Evolutionary conservation across 176 grass and related monocot species (phyloP).

Genomic region (Triticum dicoccoides): DNA sequence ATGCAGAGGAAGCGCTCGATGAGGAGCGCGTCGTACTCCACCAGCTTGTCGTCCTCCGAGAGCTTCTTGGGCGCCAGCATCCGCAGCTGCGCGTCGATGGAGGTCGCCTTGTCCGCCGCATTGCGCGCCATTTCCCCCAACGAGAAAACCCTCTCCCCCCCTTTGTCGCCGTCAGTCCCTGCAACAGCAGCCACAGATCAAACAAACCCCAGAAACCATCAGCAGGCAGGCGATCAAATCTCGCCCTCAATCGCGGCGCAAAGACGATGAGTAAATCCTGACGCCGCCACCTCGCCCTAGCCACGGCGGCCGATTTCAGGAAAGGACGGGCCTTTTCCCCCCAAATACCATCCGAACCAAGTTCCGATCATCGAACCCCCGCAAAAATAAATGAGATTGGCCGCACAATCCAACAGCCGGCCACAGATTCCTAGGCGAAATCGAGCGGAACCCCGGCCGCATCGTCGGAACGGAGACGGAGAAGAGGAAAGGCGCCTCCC

Average conservation of each 20-base stretch:
- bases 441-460: neutral
- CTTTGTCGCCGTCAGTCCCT: conserved; percentile 10
- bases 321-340: neutral
- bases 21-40: conserved; percentile 84
- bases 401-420: neutral
- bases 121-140: conserved; percentile 35
- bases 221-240: neutral
- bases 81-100: conserved; percentile 80
- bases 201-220: neutral
- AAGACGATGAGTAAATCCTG: neutral
- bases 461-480: neutral
- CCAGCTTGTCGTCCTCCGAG: conserved; percentile 79
- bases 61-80: conserved; percentile 76
- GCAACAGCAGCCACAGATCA: conserved; percentile 33
- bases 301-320: neutral
- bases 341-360: neutral
- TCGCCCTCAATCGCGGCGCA: neutral
- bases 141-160: neutral
- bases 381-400: neutral
- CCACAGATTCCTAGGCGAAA: conserved; percentile 1
- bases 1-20: conserved; percentile 87
- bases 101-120: conserved; percentile 62
- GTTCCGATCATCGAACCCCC: conserved; percentile 4
- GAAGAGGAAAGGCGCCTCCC: neutral
- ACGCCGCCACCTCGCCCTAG: conserved; percentile 2